phyloP scores from a whole-genome alignment of 2,329 filamentous ascomycete genomes.

The Phyllosticta paracitricarpa region DNA sequence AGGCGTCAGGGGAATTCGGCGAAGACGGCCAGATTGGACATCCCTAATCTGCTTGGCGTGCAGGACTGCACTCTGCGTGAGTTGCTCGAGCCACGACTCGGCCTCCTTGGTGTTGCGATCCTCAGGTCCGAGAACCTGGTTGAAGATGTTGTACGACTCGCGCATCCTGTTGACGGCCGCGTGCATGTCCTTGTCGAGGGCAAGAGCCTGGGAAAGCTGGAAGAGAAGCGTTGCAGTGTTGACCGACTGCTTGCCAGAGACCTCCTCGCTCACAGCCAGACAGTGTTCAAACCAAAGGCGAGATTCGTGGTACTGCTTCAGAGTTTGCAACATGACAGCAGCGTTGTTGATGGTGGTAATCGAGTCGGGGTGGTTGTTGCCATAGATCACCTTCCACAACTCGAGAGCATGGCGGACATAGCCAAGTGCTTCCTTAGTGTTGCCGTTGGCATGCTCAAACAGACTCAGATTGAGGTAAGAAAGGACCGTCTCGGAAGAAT shows the following conservation, averaged over 20 bases:
- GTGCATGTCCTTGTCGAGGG: slow-evolving; percentile 92
- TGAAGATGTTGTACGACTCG: slow-evolving; percentile 94
- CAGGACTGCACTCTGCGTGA: slow-evolving; percentile 89
- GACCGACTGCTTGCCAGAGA: slow-evolving; percentile 82
- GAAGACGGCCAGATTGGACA: slow-evolving; percentile 60
- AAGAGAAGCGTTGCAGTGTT: slow-evolving; percentile 92
- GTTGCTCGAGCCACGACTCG: slow-evolving; percentile 89
- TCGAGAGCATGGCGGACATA: slow-evolving; percentile 90
- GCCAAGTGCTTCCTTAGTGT: slow-evolving; percentile 75
- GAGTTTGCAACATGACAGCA: slow-evolving; percentile 92
- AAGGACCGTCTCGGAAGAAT: slow-evolving; percentile 86
- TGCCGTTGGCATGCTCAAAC: slow-evolving; percentile 85
- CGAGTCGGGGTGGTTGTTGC: slow-evolving; percentile 84
- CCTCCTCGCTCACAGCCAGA: slow-evolving; percentile 74
- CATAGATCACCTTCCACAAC: slow-evolving; percentile 96
- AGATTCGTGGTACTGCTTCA: slow-evolving; percentile 91
- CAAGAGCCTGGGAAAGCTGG: slow-evolving; percentile 91
- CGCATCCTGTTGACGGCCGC: slow-evolving; percentile 87
- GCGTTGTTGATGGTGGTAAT: slow-evolving; percentile 99
- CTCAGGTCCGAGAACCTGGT: slow-evolving; percentile 71
- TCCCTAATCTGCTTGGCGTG: slow-evolving; percentile 93
- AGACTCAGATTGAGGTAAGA: slow-evolving; percentile 93
- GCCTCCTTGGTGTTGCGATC: slow-evolving; percentile 98
- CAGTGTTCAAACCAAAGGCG: slow-evolving; percentile 95
- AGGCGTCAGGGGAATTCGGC: slow-evolving; percentile 59